Evolutionary conservation across 2,329 filamentous ascomycete species (phyloP).

Genomic region (Daldinia sp.): DNA sequence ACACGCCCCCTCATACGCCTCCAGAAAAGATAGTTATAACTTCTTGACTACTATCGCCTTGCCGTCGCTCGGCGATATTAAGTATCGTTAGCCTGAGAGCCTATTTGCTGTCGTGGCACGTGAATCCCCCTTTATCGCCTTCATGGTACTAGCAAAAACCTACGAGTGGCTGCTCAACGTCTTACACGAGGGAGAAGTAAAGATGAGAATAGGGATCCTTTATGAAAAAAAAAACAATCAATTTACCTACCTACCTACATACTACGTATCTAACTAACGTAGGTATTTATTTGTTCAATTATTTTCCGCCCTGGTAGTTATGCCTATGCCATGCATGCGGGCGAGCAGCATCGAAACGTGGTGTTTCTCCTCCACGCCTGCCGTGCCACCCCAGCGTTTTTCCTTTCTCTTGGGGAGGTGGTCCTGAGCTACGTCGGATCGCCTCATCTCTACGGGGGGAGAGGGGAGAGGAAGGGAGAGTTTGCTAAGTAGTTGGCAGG

Average conservation of each 20-base stretch:
- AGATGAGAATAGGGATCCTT: neutral
- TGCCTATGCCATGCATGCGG: constrained; percentile 28
- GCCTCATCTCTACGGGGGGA: neutral
- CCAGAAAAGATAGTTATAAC: neutral
- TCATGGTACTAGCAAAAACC: constrained; percentile 8
- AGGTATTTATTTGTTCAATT: neutral
- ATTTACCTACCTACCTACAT: neutral
- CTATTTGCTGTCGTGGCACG: constrained; percentile 42
- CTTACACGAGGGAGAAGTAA: constrained; percentile 6
- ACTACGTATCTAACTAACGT: neutral
- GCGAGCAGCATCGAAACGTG: constrained; percentile 40
- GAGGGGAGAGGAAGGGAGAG: neutral
- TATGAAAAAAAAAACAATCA: constrained; percentile 7
- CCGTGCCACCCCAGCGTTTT: constrained; percentile 26
- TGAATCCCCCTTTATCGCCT: constrained; percentile 18
- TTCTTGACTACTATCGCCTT: neutral
- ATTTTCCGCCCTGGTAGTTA: neutral
- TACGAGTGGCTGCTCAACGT: constrained; percentile 19
- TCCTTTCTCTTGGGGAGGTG: neutral
- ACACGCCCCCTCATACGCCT: constrained; percentile 5
- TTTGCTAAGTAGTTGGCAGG: neutral
- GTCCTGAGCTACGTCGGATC: constrained; percentile 16
- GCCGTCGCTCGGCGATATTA: constrained; percentile 27
- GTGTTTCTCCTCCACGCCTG: constrained; percentile 41
- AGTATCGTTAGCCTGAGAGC: constrained; percentile 33